phyloP scores from a whole-genome alignment of 1,139 yeast genomes.

The Debaryomyces sp. region DNA sequence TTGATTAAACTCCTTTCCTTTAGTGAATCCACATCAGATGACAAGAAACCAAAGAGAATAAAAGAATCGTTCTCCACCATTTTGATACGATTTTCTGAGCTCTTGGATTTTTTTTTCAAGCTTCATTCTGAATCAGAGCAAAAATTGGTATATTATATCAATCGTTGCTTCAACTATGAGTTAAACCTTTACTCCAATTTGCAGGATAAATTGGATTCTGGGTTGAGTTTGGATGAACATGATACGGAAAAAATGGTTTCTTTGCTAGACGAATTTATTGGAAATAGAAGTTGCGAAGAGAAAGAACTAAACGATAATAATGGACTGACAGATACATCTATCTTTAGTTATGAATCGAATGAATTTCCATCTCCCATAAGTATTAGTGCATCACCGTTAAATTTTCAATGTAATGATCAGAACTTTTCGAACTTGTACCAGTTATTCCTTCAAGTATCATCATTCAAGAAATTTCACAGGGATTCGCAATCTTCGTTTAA shows the following conservation, averaged over 20 bases:
- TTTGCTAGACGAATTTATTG: slow-evolving; percentile 24
- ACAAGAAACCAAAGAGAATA: slow-evolving; percentile 21
- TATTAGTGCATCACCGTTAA: slow-evolving; percentile 12
- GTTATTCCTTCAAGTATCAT: slow-evolving; percentile 26
- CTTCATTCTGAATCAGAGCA: slow-evolving; percentile 26
- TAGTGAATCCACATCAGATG: slow-evolving; percentile 11
- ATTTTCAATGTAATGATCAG: slow-evolving; percentile 18
- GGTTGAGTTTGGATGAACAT: slow-evolving; percentile 17
- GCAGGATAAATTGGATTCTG: slow-evolving; percentile 19
- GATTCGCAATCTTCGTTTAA: slow-evolving; percentile 13
- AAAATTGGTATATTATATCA: slow-evolving; percentile 21
- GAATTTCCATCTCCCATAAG: not conserved
- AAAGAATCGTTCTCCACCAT: slow-evolving; percentile 24
- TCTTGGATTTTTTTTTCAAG: slow-evolving; percentile 24
- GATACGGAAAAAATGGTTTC: slow-evolving; percentile 29
- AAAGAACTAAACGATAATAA: slow-evolving; percentile 10
- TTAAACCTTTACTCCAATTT: slow-evolving; percentile 19
- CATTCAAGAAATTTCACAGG: slow-evolving; percentile 13
- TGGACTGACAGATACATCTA: slow-evolving; percentile 16
- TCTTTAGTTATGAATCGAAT: slow-evolving; percentile 23
- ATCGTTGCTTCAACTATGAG: slow-evolving; percentile 26
- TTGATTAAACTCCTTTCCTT: slow-evolving; percentile 16
- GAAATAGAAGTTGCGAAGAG: slow-evolving; percentile 1
- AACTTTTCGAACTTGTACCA: slow-evolving; percentile 25
- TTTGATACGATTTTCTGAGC: slow-evolving; percentile 20